phyloP scores from a whole-genome alignment of 1,139 yeast genomes.

The Hyphopichia burtonii region DNA sequence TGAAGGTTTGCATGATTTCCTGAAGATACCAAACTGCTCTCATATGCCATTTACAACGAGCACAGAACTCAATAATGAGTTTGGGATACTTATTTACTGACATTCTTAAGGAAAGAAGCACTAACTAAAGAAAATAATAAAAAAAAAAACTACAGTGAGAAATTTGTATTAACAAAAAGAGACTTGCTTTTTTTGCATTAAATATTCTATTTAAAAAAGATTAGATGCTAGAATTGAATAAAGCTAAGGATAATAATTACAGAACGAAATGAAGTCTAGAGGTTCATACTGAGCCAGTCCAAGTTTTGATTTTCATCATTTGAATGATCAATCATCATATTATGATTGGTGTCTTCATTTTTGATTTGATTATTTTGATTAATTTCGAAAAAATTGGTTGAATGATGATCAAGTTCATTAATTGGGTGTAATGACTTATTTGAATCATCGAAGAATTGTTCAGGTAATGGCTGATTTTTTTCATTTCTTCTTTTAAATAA shows the following conservation, averaged over 20 bases:
- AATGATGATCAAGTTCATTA: constrained; percentile 14
- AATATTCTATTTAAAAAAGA: background rate
- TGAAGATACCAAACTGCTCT: constrained; percentile 49
- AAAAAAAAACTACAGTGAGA: background rate
- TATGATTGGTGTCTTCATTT: background rate
- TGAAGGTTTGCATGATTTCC: constrained; percentile 45
- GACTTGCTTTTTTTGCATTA: too few species aligned
- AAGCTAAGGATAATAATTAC: background rate
- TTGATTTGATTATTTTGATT: background rate
- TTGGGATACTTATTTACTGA: constrained; percentile 22
- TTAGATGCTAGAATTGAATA: background rate
- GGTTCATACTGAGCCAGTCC: constrained; percentile 42
- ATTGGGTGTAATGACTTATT: constrained; percentile 10
- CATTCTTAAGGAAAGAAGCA: too few species aligned
- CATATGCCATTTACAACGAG: constrained; percentile 49
- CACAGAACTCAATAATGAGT: constrained; percentile 40
- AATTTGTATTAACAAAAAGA: too few species aligned
- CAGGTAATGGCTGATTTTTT: too few species aligned
- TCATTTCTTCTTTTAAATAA: too few species aligned
- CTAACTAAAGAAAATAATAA: too few species aligned
- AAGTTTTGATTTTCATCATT: constrained; percentile 18
- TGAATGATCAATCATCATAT: background rate
- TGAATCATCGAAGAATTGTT: background rate
- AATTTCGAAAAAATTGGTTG: background rate
- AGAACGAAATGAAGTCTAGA: constrained; percentile 10